These are phyloP conservation scores for Agrocybe pediades DNA, from an alignment of 768 basidiomycete species.

Conservation along the genomic window DNA sequence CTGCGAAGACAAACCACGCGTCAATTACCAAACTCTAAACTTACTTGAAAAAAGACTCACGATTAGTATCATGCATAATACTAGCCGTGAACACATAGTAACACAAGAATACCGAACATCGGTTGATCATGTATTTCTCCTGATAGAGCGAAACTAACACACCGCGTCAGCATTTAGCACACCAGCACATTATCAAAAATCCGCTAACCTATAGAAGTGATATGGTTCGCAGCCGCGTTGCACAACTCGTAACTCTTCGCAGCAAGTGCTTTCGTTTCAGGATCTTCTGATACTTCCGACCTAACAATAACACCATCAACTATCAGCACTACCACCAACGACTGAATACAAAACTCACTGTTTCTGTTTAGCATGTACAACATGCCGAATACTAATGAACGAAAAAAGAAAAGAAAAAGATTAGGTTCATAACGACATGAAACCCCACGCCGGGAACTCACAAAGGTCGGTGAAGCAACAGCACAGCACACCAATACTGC, in stretches of 20 bases:
- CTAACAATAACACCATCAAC: slow-evolving; percentile 19
- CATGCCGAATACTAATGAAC: slow-evolving; percentile 41
- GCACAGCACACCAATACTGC: slow-evolving; percentile 83
- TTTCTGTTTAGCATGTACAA: slow-evolving; percentile 36
- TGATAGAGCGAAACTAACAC: slow-evolving; percentile 63
- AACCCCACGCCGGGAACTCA: slow-evolving; percentile 36
- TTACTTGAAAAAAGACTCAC: slow-evolving; percentile 44
- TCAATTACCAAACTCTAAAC: neutral
- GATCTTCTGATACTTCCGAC: slow-evolving; percentile 46
- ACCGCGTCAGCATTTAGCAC: too few relatives aligned
- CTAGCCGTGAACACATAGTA: slow-evolving; percentile 82
- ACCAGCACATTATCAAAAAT: too few relatives aligned
- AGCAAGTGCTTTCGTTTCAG: slow-evolving; percentile 52
- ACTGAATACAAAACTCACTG: slow-evolving; percentile 29
- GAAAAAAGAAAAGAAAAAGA: neutral
- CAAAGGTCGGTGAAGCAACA: slow-evolving; percentile 81
- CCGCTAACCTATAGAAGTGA: slow-evolving; percentile 37
- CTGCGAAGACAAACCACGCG: slow-evolving; percentile 31
- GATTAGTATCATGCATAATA: slow-evolving; percentile 74
- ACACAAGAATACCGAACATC: slow-evolving; percentile 68
- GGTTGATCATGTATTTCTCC: slow-evolving; percentile 61
- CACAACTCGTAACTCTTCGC: slow-evolving; percentile 75
- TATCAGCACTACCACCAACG: neutral
- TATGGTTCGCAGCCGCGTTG: slow-evolving; percentile 76
- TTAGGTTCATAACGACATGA: slow-evolving; percentile 5